Conservation (phyloP, 352 stramenopile genomes). For the Plasmopara halstedii region DNA sequence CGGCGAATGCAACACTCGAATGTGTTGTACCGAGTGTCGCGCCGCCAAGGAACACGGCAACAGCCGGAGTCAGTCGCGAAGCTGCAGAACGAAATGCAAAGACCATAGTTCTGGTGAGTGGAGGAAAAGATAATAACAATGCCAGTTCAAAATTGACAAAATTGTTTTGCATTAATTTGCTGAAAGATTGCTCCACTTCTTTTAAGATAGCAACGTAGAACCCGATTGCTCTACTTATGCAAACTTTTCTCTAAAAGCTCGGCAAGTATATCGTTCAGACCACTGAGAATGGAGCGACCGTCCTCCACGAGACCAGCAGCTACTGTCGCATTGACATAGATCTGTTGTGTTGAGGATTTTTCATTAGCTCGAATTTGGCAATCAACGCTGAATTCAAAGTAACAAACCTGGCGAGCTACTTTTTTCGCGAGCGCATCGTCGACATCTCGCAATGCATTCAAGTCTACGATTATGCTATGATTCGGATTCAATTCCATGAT, state of each 20-base stretch:
- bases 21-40: constrained; percentile 36
- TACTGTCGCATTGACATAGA: constrained; percentile 98
- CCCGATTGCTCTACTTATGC: constrained; percentile 30
- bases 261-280: constrained; percentile 94
- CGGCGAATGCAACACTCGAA: constrained; percentile 22
- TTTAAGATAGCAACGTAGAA: background rate
- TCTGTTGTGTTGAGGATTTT: constrained; percentile 62
- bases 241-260: constrained; percentile 75
- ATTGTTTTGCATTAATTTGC: background rate
- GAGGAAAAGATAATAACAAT: background rate
- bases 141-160: background rate
- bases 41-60: constrained; percentile 52
- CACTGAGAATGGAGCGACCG: constrained; percentile 93
- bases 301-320: constrained; percentile 98
- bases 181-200: background rate
- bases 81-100: constrained; percentile 46
- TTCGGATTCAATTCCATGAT: constrained; percentile 98
- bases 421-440: constrained; percentile 84
- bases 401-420: constrained; percentile 63
- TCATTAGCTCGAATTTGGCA: background rate
- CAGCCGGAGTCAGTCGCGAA: constrained; percentile 30
- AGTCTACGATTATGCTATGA: constrained; percentile 94
- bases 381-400: background rate
- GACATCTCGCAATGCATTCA: constrained; percentile 82
- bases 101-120: constrained; percentile 33